phyloP scores from a whole-genome alignment of 2,329 filamentous ascomycete genomes.

The Rugonectria rugulosa region DNA sequence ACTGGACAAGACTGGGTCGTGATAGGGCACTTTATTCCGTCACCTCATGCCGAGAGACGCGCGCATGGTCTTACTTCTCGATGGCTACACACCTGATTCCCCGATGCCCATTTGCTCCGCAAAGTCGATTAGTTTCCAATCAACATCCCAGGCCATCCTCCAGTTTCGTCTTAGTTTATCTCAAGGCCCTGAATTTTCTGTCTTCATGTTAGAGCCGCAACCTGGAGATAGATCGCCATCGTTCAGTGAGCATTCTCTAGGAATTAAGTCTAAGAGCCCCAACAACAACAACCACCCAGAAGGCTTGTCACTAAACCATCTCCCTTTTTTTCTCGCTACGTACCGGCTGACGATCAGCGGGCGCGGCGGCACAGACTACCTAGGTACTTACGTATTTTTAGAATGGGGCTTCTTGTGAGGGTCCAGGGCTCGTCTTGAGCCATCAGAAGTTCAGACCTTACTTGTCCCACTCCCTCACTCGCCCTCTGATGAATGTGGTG shows the following conservation, averaged over 20 bases:
- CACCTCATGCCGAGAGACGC: slow-evolving; percentile 26
- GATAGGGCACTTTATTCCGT: slow-evolving; percentile 35
- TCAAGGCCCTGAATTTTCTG: not conserved
- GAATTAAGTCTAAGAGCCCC: slow-evolving; percentile 20
- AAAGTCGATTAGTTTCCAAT: slow-evolving; percentile 16
- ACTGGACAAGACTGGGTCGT: slow-evolving; percentile 21
- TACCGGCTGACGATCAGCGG: slow-evolving; percentile 22
- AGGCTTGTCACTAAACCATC: too few species aligned
- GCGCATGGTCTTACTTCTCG: slow-evolving; percentile 26
- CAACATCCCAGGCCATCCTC: slow-evolving; percentile 10
- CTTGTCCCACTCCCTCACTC: slow-evolving; percentile 21
- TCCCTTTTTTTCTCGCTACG: slow-evolving; percentile 20
- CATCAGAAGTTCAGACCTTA: slow-evolving; percentile 25
- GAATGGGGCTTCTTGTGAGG: slow-evolving; percentile 26
- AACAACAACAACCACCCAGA: slow-evolving; percentile 8
- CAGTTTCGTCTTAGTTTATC: slow-evolving; percentile 13
- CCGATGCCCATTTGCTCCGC: slow-evolving; percentile 19
- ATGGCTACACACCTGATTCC: slow-evolving; percentile 2
- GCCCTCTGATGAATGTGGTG: slow-evolving; percentile 16
- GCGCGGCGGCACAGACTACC: slow-evolving; percentile 1
- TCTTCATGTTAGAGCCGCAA: slow-evolving; percentile 18
- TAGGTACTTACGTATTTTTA: slow-evolving; percentile 34
- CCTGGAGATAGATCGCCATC: slow-evolving; percentile 11
- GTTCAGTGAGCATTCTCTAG: not conserved
- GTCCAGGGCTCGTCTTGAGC: slow-evolving; percentile 24